phyloP scores from a whole-genome alignment of 768 basidiomycete genomes.

The Mycena chlorophos region DNA sequence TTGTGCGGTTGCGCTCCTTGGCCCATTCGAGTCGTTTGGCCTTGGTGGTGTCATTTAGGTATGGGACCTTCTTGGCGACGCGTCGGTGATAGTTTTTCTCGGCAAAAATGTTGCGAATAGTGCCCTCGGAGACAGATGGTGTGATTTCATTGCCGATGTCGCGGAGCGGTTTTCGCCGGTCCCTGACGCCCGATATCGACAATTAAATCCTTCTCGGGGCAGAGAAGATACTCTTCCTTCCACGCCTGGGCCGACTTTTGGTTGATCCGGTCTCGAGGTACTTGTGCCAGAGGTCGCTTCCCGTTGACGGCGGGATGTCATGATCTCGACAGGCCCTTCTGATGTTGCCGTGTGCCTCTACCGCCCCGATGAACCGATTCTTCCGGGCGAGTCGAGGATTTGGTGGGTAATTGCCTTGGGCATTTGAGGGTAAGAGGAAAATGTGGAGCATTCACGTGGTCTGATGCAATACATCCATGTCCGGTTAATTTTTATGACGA shows the following conservation, averaged over 20 bases:
- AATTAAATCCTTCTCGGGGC: constrained; percentile 11
- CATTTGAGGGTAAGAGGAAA: background rate
- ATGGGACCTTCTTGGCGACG: constrained; percentile 28
- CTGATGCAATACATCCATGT: background rate
- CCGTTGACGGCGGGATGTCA: constrained; percentile 12
- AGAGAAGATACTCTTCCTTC: constrained; percentile 21
- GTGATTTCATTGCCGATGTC: constrained; percentile 22
- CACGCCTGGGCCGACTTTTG: constrained; percentile 18
- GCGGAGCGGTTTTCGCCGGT: constrained; percentile 22
- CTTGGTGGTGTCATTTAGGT: constrained; percentile 22
- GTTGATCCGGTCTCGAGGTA: constrained; percentile 23
- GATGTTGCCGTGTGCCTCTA: constrained; percentile 5
- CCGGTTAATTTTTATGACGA: background rate
- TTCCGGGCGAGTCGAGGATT: constrained; percentile 14
- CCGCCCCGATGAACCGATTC: constrained; percentile 17
- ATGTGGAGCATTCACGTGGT: background rate
- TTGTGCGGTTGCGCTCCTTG: constrained; percentile 2
- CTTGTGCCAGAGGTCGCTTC: constrained; percentile 20
- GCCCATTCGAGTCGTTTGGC: constrained; percentile 24
- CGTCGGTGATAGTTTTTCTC: constrained; percentile 23
- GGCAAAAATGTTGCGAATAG: constrained; percentile 21
- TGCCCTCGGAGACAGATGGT: constrained; percentile 4
- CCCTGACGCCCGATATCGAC: constrained; percentile 16
- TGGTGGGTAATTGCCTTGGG: background rate
- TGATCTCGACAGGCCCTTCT: background rate